These are phyloP conservation scores for Solanum verrucosum DNA, from an alignment of 257 asterid species.

Conservation along the genomic window DNA sequence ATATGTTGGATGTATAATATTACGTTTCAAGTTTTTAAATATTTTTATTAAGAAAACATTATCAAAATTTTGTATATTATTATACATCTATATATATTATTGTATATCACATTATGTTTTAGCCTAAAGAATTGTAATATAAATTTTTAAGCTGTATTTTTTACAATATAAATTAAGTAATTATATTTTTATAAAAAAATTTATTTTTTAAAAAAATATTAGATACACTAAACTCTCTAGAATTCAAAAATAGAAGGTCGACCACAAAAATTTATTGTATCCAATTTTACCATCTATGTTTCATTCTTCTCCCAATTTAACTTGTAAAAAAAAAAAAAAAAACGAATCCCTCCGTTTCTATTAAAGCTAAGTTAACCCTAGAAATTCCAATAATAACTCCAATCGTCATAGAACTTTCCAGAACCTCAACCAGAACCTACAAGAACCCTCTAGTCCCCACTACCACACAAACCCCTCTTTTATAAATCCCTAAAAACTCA, in stretches of 20 bases:
- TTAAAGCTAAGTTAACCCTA: not conserved
- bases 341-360: not conserved
- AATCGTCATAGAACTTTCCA: constrained; percentile 3
- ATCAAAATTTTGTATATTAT: too few relatives aligned
- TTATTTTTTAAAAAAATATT: too few relatives aligned
- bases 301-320: not conserved
- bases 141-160: too few relatives aligned
- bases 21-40: not conserved
- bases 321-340: too few relatives aligned
- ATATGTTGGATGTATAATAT: not conserved
- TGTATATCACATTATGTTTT: too few relatives aligned
- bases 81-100: too few relatives aligned
- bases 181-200: not conserved
- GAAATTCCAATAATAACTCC: not conserved
- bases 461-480: not conserved
- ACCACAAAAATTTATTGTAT: not conserved
- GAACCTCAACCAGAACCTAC: not conserved
- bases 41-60: not conserved
- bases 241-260: too few relatives aligned
- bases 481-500: not conserved
- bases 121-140: too few relatives aligned
- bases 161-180: not conserved
- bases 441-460: not conserved
- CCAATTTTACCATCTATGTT: not conserved
- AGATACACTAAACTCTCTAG: too few relatives aligned